These are phyloP conservation scores for Lachnellula hyalina DNA, from an alignment of 2,329 filamentous ascomycete genomes.

Conservation along the genomic window DNA sequence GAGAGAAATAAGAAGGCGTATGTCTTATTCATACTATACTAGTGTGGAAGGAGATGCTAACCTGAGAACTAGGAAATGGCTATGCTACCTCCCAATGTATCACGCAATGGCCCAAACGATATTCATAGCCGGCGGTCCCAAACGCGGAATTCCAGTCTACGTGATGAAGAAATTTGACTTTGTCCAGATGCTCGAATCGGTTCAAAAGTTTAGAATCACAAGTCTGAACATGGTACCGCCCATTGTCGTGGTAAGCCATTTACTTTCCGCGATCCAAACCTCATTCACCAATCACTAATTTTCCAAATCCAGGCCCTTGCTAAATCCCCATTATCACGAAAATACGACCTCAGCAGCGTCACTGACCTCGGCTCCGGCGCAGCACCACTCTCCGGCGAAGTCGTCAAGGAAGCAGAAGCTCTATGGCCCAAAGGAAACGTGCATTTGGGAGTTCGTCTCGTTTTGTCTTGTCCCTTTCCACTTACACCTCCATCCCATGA, in stretches of 20 bases:
- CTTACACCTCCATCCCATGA: not conserved
- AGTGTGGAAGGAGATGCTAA: constrained; percentile 44
- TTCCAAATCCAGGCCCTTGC: constrained; percentile 60
- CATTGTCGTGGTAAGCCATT: constrained; percentile 51
- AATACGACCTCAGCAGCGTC: constrained; percentile 72
- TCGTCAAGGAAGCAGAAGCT: constrained; percentile 68
- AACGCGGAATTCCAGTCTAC: constrained; percentile 61
- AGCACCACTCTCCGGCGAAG: constrained; percentile 72
- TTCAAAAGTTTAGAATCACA: constrained; percentile 65
- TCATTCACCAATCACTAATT: constrained; percentile 57
- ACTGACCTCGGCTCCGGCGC: constrained; percentile 81
- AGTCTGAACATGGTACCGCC: constrained; percentile 66
- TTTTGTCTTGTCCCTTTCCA: not conserved
- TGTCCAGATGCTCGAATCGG: constrained; percentile 60
- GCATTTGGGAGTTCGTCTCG: constrained; percentile 46
- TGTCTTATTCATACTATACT: constrained; percentile 76
- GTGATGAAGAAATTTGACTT: constrained; percentile 78
- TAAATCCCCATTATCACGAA: constrained; percentile 70
- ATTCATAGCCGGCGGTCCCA: constrained; percentile 56
- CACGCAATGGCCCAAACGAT: constrained; percentile 69
- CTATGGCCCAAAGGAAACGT: constrained; percentile 63
- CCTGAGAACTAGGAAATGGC: constrained; percentile 15
- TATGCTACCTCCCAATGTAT: constrained; percentile 47
- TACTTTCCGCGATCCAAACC: no score
- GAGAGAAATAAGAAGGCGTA: constrained; percentile 66